Evolutionary conservation across 2,329 filamentous ascomycete species (phyloP).

Genomic region (Paraphoma chrysanthemicola): DNA sequence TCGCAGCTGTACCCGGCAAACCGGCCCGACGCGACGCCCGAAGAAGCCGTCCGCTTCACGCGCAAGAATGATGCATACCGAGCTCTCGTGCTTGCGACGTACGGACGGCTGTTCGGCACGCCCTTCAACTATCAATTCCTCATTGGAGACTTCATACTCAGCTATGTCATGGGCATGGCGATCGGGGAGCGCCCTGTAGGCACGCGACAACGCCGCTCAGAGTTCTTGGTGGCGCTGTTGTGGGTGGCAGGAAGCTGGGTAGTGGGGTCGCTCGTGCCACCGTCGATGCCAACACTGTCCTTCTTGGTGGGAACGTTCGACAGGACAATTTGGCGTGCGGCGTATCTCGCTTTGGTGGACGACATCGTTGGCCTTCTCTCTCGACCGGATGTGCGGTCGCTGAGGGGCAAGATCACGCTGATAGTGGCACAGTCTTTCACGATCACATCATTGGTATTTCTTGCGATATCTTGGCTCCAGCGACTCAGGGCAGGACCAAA

Average conservation of each 20-base stretch:
- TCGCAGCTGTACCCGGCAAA: slow-evolving; percentile 16
- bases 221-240: slow-evolving; percentile 15
- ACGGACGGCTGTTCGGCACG: slow-evolving; percentile 19
- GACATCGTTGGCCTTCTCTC: slow-evolving; percentile 21
- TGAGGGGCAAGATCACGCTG: slow-evolving; percentile 13
- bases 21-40: slow-evolving; percentile 13
- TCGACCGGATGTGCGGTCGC: slow-evolving; percentile 17
- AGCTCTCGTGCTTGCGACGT: slow-evolving; percentile 19
- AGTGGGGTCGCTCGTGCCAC: slow-evolving; percentile 7
- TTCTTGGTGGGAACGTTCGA: slow-evolving; percentile 7
- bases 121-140: slow-evolving; percentile 15
- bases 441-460: slow-evolving; percentile 1
- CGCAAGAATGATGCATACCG: slow-evolving; percentile 19
- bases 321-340: slow-evolving; percentile 13
- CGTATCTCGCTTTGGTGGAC: slow-evolving; percentile 27
- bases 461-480: background rate
- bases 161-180: slow-evolving; percentile 5
- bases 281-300: slow-evolving; percentile 6
- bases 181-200: slow-evolving; percentile 18
- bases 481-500: background rate
- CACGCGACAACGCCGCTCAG: slow-evolving; percentile 15
- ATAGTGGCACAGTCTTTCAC: slow-evolving; percentile 13
- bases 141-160: slow-evolving; percentile 12
- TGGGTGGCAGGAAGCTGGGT: slow-evolving; percentile 9
- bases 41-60: slow-evolving; percentile 21